A percentile compares a stretch with the other conserved stretches of the same genome.
Conservation (phyloP, 768 basidiomycete species). For the Termitomyces sp. region DNA sequence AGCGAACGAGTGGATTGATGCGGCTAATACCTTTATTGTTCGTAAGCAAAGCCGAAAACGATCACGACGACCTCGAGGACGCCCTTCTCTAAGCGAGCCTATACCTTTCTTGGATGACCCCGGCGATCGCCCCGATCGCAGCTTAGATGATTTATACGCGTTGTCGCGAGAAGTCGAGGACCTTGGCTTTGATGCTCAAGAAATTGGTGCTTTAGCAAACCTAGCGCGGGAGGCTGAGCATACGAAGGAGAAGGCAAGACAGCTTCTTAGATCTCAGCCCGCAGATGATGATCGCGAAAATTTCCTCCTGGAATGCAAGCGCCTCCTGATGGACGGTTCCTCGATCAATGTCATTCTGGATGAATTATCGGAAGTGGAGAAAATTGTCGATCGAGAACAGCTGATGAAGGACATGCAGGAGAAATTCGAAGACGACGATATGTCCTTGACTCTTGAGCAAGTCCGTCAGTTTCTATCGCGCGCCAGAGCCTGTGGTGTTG, state of each 20-base stretch:
- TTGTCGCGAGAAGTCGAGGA: slow-evolving; percentile 68
- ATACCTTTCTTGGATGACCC: slow-evolving; percentile 42
- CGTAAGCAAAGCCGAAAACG: slow-evolving; percentile 80
- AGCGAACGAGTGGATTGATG: slow-evolving; percentile 87
- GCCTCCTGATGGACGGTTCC: slow-evolving; percentile 61
- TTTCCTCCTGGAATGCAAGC: slow-evolving; percentile 67
- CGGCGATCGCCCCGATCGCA: slow-evolving; percentile 65
- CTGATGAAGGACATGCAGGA: slow-evolving; percentile 73
- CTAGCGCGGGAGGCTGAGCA: slow-evolving; percentile 64
- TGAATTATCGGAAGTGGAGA: slow-evolving; percentile 72
- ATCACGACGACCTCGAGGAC: slow-evolving; percentile 57
- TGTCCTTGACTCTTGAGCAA: slow-evolving; percentile 64
- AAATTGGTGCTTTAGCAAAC: slow-evolving; percentile 52
- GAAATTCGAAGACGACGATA: slow-evolving; percentile 59
- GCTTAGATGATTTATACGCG: slow-evolving; percentile 63
- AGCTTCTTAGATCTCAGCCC: slow-evolving; percentile 41
- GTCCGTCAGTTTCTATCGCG: slow-evolving; percentile 69
- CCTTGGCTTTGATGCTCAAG: slow-evolving; percentile 81
- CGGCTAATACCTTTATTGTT: slow-evolving; percentile 71
- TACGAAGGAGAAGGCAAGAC: slow-evolving; percentile 48
- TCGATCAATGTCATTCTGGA: slow-evolving; percentile 82
- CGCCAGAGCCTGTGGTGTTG: slow-evolving; percentile 62
- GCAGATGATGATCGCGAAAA: slow-evolving; percentile 43
- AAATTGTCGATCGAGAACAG: slow-evolving; percentile 75
- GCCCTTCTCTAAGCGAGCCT: slow-evolving; percentile 39